A percentile compares a stretch with the other conserved stretches of the same genome.
Conservation (phyloP, 2,329 filamentous ascomycete genomes). For the Phyllosticta citrichinensis region DNA sequence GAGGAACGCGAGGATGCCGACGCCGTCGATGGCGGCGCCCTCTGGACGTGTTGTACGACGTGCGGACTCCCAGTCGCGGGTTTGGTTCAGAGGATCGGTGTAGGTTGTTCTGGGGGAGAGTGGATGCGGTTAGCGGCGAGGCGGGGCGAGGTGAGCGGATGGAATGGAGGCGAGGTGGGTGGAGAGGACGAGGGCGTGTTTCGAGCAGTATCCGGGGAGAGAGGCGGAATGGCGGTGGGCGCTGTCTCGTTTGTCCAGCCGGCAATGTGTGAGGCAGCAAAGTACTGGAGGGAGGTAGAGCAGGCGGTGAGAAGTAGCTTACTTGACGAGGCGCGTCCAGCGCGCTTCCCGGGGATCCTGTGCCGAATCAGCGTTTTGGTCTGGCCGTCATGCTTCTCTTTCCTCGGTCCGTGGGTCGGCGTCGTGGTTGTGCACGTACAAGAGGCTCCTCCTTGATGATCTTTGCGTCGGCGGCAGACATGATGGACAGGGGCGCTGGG, state of each 20-base stretch:
- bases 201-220: background rate
- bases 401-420: background rate
- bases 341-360: conserved; percentile 30
- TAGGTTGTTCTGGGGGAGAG: conserved; percentile 38
- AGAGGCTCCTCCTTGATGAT: conserved; percentile 27
- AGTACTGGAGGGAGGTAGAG: background rate
- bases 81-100: conserved; percentile 48
- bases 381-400: background rate
- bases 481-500: conserved; percentile 2
- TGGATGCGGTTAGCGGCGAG: conserved; percentile 7
- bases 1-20: conserved; percentile 63
- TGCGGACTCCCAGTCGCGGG: conserved; percentile 61
- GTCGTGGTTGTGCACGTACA: conserved; percentile 15
- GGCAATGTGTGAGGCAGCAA: background rate
- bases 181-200: background rate
- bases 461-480: conserved; percentile 20
- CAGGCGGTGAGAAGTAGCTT: conserved; percentile 10
- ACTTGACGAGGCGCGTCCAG: conserved; percentile 32
- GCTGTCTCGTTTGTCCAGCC: background rate
- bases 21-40: conserved; percentile 55
- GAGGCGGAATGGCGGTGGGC: background rate
- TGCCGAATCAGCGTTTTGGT: background rate
- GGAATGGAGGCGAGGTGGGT: background rate
- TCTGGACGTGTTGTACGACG: conserved; percentile 59
- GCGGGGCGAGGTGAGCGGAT: background rate